These are phyloP conservation scores for Phellopilus nigrolimitatus DNA, from an alignment of 1,284 basidiomycete species.

Conservation along the genomic window DNA sequence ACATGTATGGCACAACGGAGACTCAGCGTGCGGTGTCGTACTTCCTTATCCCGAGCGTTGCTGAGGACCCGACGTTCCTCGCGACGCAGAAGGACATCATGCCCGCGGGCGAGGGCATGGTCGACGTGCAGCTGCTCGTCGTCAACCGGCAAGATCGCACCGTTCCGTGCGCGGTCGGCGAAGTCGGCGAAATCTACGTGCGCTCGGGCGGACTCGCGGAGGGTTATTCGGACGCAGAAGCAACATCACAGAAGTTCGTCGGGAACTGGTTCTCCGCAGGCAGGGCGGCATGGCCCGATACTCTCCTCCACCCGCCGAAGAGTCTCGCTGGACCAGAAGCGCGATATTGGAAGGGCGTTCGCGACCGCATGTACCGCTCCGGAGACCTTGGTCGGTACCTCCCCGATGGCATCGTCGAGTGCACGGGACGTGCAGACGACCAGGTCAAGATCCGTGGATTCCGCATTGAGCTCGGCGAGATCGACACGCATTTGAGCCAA, in stretches of 20 bases:
- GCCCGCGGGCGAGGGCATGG: slow-evolving; percentile 97
- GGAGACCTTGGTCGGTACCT: slow-evolving; percentile 96
- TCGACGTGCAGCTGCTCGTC: slow-evolving; percentile 95
- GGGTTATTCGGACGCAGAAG: slow-evolving; percentile 85
- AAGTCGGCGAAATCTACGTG: slow-evolving; percentile 99
- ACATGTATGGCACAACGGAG: slow-evolving; percentile 99
- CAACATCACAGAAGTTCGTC: slow-evolving; percentile 90
- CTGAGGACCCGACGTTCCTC: slow-evolving; percentile 85
- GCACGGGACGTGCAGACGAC: slow-evolving; percentile 96
- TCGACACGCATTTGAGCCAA: slow-evolving; percentile 93
- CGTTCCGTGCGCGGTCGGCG: slow-evolving; percentile 90
- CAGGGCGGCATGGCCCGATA: slow-evolving; percentile 56
- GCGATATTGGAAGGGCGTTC: slow-evolving; percentile 91
- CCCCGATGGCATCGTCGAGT: slow-evolving; percentile 93
- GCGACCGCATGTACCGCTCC: slow-evolving; percentile 97
- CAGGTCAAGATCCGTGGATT: slow-evolving; percentile 99
- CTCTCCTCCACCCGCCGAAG: slow-evolving; percentile 55
- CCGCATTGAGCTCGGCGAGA: slow-evolving; percentile 98
- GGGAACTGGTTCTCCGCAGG: slow-evolving; percentile 82
- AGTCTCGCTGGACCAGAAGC: slow-evolving; percentile 64
- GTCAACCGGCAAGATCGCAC: slow-evolving; percentile 92
- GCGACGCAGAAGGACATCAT: slow-evolving; percentile 97
- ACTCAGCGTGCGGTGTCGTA: slow-evolving; percentile 99
- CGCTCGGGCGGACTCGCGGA: slow-evolving; percentile 95
- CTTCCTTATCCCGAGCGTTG: slow-evolving; percentile 87